Evolutionary conservation across 2,329 filamentous ascomycete species (phyloP).

Genomic region (Ilyonectria destructans): DNA sequence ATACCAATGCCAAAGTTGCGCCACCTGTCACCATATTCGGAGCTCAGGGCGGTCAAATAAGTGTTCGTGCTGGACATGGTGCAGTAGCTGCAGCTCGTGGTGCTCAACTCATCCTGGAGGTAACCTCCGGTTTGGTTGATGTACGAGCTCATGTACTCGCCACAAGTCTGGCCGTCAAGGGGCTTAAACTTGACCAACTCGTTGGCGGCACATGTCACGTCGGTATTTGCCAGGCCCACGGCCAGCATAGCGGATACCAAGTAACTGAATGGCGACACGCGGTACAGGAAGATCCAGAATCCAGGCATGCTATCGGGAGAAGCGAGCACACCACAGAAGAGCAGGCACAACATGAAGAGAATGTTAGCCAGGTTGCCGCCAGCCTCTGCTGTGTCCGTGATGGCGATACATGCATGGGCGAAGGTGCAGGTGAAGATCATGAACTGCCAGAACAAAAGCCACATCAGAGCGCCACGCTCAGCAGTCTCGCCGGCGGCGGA

Average conservation of each 20-base stretch:
- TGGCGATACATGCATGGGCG: slow-evolving; percentile 75
- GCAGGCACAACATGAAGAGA: slow-evolving; percentile 75
- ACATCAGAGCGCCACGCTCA: slow-evolving; percentile 77
- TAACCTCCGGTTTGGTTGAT: slow-evolving; percentile 64
- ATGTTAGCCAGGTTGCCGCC: slow-evolving; percentile 79
- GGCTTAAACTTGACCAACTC: slow-evolving; percentile 79
- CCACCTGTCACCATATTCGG: slow-evolving; percentile 69
- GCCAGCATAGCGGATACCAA: slow-evolving; percentile 48
- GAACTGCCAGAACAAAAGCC: slow-evolving; percentile 77
- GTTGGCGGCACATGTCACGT: slow-evolving; percentile 70
- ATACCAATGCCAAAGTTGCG: slow-evolving; percentile 72
- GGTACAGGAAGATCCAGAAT: slow-evolving; percentile 84
- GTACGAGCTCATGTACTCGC: slow-evolving; percentile 67
- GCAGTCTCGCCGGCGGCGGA: slow-evolving; percentile 41
- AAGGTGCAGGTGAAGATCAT: slow-evolving; percentile 80
- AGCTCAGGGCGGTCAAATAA: slow-evolving; percentile 58
- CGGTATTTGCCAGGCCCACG: slow-evolving; percentile 48
- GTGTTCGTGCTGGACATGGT: slow-evolving; percentile 58
- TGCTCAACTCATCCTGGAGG: slow-evolving; percentile 69
- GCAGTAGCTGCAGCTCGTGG: slow-evolving; percentile 64
- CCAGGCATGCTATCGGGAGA: slow-evolving; percentile 71
- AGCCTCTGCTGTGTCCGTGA: slow-evolving; percentile 75
- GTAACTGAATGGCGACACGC: slow-evolving; percentile 72
- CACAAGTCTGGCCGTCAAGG: slow-evolving; percentile 67
- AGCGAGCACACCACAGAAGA: slow-evolving; percentile 78